Conservation (phyloP, 441 rosid species). For the Adansonia grandidieri region DNA sequence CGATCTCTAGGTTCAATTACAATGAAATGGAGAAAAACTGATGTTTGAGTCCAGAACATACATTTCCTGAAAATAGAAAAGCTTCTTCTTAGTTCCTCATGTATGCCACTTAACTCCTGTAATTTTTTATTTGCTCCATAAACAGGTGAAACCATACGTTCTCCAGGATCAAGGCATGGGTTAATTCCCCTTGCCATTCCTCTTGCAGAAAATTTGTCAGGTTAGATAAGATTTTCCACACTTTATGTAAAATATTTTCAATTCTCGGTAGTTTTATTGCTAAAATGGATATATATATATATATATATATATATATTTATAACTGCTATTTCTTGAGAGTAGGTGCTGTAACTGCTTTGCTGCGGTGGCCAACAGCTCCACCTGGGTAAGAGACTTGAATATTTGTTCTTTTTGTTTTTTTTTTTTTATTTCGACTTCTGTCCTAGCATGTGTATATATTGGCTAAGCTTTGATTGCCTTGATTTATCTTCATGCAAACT, state of each 20-base stretch:
- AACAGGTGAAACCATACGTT: constrained; percentile 67
- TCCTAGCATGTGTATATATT: neutral
- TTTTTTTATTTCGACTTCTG: neutral
- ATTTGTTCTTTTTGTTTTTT: neutral
- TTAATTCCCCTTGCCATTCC: constrained; percentile 75
- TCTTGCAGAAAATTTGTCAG: constrained; percentile 64
- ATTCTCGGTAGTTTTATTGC: neutral
- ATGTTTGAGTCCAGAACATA: neutral
- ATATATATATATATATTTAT: neutral
- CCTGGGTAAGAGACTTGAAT: constrained; percentile 54
- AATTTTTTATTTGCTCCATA: constrained; percentile 9
- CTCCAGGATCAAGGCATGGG: constrained; percentile 78
- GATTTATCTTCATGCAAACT: constrained; percentile 31
- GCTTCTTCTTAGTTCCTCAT: constrained; percentile 1
- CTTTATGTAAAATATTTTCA: constrained; percentile 19
- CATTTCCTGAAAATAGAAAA: constrained; percentile 2
- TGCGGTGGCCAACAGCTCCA: constrained; percentile 95
- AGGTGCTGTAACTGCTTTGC: constrained; percentile 75
- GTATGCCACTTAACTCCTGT: constrained; percentile 1
- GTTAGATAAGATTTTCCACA: constrained; percentile 35
- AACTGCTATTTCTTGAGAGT: constrained; percentile 20
- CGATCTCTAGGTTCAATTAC: constrained; percentile 2
- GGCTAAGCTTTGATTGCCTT: constrained; percentile 15
- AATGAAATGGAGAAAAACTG: neutral
- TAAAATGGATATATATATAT: constrained; percentile 12